phyloP scores from a whole-genome alignment of 2,329 filamentous ascomycete species.

The Trichoderma pleuroti region DNA sequence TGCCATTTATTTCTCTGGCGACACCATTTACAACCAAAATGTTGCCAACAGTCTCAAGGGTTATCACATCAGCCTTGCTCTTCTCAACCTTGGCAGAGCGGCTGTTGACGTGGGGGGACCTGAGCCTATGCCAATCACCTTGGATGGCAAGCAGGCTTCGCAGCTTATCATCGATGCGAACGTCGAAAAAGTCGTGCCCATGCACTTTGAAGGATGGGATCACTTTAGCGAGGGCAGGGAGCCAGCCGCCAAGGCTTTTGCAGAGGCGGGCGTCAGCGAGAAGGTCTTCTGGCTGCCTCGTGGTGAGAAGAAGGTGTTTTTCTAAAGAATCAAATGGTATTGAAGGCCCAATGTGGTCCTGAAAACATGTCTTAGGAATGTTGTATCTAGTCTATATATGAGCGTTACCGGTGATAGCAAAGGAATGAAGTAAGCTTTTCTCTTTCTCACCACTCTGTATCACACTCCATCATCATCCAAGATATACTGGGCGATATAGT shows the following conservation, averaged over 20 bases:
- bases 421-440: neutral
- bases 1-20: slow-evolving; percentile 47
- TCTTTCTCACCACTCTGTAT: neutral
- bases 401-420: neutral
- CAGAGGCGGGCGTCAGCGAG: slow-evolving; percentile 33
- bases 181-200: slow-evolving; percentile 42
- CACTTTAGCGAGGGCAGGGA: slow-evolving; percentile 40
- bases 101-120: slow-evolving; percentile 26
- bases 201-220: slow-evolving; percentile 47
- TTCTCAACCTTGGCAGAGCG: slow-evolving; percentile 42
- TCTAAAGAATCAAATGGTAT: slow-evolving; percentile 3
- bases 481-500: slow-evolving; percentile 14
- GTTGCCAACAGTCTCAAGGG: slow-evolving; percentile 32
- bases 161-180: slow-evolving; percentile 37
- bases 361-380: neutral
- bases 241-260: slow-evolving; percentile 28
- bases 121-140: slow-evolving; percentile 37
- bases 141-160: slow-evolving; percentile 42
- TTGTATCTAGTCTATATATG: neutral
- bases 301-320: slow-evolving; percentile 22
- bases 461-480: slow-evolving; percentile 5
- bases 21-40: slow-evolving; percentile 46
- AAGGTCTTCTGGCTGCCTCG: slow-evolving; percentile 35
- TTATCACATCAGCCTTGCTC: slow-evolving; percentile 37
- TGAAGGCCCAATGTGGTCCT: neutral